Evolutionary conservation across 2,329 filamentous ascomycete species (phyloP), one percentile per base, ranked within the genome.

Genomic region (Aspergillus japonicus): DNA sequence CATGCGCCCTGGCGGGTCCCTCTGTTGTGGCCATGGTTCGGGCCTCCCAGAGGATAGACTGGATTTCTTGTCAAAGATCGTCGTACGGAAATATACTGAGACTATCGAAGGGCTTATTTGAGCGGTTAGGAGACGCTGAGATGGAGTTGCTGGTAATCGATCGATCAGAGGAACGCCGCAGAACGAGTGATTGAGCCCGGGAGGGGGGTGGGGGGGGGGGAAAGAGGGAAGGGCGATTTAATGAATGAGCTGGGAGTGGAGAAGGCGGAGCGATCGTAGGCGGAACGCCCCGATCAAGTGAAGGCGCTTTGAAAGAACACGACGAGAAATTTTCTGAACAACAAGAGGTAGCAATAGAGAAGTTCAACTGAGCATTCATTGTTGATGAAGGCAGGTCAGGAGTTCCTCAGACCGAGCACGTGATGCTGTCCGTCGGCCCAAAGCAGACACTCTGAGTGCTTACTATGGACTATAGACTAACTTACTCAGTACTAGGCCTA

Each of bases 1-100:
- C 80, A 69, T 80, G 80, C 62, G 76, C 71, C 70, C 77, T 76
- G 31, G 75, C 66, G 56, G 77, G 71, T 51, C 66, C 69, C 58
- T 74, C 71, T 58, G 71, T 62, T 55, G 72, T 70, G 65, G 72
- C 69, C 72, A 74, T 74, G 5, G 7, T 44, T 50, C 56, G 68
- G 44, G 58, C 58, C 58, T 50, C 50, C 23, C 47, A 56, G 19
- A 42, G 12, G 56, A 51, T 53, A 31, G 7, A 48, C n/a, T 44
- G 14, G 6, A 44, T n/a, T 2, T 16, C n/a, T 29, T 42, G 47
- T 31, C 44, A 24, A 49, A 31, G 12, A 11, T n/a, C 24, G 47
- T 42, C 21, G 47, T 44, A 23, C 6, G 12, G 23, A 53, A 42
- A 39, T 4, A 19, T 21, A n/a, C 42, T 8, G 26, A 29, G 26